Evolutionary conservation across 2,329 filamentous ascomycete species (phyloP), one percentile per base, ranked within the genome.

Genomic region (Penicillium sp.): DNA sequence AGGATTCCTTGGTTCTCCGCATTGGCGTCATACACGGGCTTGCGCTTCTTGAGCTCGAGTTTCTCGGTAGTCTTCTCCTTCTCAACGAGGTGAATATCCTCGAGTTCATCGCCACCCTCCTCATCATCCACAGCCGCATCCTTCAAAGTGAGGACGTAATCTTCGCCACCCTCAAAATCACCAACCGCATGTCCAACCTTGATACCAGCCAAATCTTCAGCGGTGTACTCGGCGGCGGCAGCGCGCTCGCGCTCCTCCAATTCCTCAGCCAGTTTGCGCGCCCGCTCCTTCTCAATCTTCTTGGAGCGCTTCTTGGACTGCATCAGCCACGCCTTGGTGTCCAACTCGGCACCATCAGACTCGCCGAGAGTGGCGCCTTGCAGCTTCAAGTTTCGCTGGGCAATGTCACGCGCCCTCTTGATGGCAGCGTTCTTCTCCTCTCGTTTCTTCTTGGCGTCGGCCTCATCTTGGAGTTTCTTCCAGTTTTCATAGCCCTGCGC

Each of bases 101-200:
- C 76, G 53, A 99, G 82, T 77, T 98, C 92, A 73, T 98, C 95
- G 2, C 91, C 94, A 59, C 92, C 90, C 31, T 92, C 92, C 58
- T 94, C 91, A 35, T 90, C 87, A 50, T 92, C 86, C 55, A 99
- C 91, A 1, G 90, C 91, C 1, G 90, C 86, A 76, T 99, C 95
- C 72, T 96, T 97, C n/a, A 99, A 83, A 0, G 94, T 97, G 54
- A 99, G 81, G 35, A 99, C 87, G 72, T 98, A 92, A 59, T 96
- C 93, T 59, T 91, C 88, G 2, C 71, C 82, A 54, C 92, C 91
- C 24, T 91, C 87, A 62, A 99, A 94, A 22, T 90, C 85, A 4
- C 85, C 86, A 59, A 93, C 77, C 73, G 96, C 92, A 73, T 99
- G 95, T 4, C 88, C 93, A 54, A 99, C 94, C 73, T 91, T 95